phyloP scores from a whole-genome alignment of 2,329 filamentous ascomycete species.

The Fusarium metavorans region DNA sequence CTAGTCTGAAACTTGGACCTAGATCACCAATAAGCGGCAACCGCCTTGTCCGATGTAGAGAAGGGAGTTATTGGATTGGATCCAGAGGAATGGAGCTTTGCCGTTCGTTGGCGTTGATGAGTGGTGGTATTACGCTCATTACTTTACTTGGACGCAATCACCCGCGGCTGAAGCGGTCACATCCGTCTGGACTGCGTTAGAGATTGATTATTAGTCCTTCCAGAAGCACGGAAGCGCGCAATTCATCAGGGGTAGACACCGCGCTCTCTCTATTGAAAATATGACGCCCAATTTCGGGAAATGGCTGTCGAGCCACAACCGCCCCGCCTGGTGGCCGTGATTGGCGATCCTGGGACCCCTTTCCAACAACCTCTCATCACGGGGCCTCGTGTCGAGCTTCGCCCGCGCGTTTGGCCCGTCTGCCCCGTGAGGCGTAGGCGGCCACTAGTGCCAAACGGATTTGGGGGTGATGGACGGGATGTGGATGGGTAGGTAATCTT shows the following conservation, averaged over 20 bases:
- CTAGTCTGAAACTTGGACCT: neutral
- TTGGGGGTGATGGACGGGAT: neutral
- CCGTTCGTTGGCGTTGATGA: neutral
- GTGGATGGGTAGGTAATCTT: neutral
- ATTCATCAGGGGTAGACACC: constrained; percentile 8
- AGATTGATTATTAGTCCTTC: constrained; percentile 1
- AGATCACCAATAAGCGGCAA: constrained; percentile 3
- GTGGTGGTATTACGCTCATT: neutral
- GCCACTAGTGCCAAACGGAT: constrained; percentile 2
- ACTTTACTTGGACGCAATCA: neutral
- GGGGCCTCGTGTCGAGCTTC: constrained; percentile 44
- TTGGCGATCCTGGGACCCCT: constrained; percentile 36
- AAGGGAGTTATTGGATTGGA: neutral
- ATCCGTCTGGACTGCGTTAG: neutral
- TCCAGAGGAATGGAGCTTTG: neutral
- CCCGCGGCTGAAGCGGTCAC: neutral
- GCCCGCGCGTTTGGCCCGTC: constrained; percentile 32
- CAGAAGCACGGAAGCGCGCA: neutral
- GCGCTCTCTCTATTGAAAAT: constrained; percentile 19
- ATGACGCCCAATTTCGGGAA: constrained; percentile 41
- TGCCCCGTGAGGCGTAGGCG: constrained; percentile 18
- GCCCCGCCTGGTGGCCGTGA: constrained; percentile 33
- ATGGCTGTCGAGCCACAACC: constrained; percentile 43
- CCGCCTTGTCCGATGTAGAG: constrained; percentile 1
- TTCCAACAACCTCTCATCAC: constrained; percentile 36